phyloP scores from a whole-genome alignment of 371 early-diverging fungal genomes.

The Apophysomyces variabilis region DNA sequence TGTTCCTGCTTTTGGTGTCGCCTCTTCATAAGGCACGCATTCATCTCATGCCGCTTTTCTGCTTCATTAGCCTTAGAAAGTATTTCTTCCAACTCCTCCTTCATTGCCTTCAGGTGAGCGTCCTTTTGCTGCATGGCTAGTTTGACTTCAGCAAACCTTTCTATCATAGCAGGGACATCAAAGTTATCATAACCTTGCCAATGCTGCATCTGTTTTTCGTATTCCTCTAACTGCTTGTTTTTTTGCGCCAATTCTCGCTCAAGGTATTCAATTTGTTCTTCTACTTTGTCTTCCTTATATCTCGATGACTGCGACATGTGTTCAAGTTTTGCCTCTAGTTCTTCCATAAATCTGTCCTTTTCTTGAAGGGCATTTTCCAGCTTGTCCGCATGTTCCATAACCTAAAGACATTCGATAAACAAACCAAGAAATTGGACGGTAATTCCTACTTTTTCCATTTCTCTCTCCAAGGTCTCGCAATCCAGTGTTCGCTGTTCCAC shows the following conservation, averaged over 20 bases:
- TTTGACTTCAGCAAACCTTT: conserved; percentile 23
- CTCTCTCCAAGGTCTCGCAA: conserved; percentile 33
- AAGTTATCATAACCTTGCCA: conserved; percentile 14
- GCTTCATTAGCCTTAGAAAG: conserved; percentile 22
- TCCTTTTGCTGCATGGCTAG: conserved; percentile 25
- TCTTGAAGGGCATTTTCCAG: conserved; percentile 22
- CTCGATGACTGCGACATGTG: neutral
- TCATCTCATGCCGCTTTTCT: conserved; percentile 24
- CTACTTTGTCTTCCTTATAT: conserved; percentile 14
- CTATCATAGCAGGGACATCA: conserved; percentile 23
- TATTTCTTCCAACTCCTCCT: conserved; percentile 21
- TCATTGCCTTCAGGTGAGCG: conserved; percentile 17
- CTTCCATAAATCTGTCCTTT: conserved; percentile 21
- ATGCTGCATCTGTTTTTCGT: conserved; percentile 21
- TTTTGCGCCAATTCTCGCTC: conserved; percentile 26
- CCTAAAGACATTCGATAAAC: conserved; percentile 2
- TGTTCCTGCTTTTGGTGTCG: conserved; percentile 33
- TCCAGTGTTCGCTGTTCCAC: conserved; percentile 40
- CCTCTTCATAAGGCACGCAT: conserved; percentile 22
- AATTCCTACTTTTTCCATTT: conserved; percentile 38
- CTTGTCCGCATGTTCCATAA: conserved; percentile 22
- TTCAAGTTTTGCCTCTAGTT: conserved; percentile 23
- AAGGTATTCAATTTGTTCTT: conserved; percentile 32
- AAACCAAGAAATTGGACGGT: neutral
- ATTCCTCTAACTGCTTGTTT: conserved; percentile 24